Conservation (phyloP, 371 early-diverging fungal species). For the Smittium culicis region DNA sequence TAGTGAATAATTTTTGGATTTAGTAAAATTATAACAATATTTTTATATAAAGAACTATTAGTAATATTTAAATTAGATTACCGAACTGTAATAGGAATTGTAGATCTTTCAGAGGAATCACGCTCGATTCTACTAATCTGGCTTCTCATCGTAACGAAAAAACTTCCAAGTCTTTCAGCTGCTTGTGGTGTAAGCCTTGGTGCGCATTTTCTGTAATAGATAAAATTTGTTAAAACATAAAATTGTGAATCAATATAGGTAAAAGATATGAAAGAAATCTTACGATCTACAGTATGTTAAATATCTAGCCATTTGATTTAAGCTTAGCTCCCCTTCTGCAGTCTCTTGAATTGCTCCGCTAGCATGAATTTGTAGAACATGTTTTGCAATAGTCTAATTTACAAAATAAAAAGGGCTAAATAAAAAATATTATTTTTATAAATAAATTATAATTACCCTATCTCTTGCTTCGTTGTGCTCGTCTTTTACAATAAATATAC, state of each 20-base stretch:
- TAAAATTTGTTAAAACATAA: slow-evolving; percentile 3
- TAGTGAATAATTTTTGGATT: too few species aligned
- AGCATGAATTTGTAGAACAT: slow-evolving; percentile 86
- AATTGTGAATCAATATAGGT: slow-evolving; percentile 3
- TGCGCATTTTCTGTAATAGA: slow-evolving; percentile 61
- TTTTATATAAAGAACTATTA: neutral
- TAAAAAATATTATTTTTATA: slow-evolving; percentile 15
- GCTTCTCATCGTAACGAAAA: slow-evolving; percentile 88
- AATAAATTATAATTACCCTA: slow-evolving; percentile 34
- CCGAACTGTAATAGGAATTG: slow-evolving; percentile 96
- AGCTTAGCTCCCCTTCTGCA: slow-evolving; percentile 62
- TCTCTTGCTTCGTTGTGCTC: slow-evolving; percentile 73
- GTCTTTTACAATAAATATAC: slow-evolving; percentile 94
- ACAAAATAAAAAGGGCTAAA: slow-evolving; percentile 11
- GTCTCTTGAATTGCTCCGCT: slow-evolving; percentile 47
- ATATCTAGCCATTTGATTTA: slow-evolving; percentile 85
- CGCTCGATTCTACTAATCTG: slow-evolving; percentile 71
- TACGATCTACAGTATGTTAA: slow-evolving; percentile 82
- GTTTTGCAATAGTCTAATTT: slow-evolving; percentile 68
- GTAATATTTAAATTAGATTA: neutral
- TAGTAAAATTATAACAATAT: too few species aligned
- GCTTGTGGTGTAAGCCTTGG: slow-evolving; percentile 80
- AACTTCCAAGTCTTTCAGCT: slow-evolving; percentile 77
- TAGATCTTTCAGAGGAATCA: slow-evolving; percentile 54
- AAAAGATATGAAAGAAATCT: slow-evolving; percentile 18